phyloP scores from a whole-genome alignment of 2,329 filamentous ascomycete species.

The Apiospora rasikravindrae region DNA sequence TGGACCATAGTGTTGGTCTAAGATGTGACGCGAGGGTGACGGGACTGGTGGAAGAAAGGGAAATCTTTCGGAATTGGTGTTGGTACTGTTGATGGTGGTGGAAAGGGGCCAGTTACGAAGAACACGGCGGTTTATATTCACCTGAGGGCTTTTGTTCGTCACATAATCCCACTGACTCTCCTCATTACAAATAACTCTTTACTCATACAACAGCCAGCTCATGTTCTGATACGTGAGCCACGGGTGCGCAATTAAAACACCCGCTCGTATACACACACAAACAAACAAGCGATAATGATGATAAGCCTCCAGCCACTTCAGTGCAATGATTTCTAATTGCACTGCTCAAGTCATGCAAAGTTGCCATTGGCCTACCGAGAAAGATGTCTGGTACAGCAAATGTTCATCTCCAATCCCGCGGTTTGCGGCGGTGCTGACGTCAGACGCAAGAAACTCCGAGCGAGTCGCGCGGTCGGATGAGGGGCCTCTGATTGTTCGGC shows the following conservation, averaged over 20 bases:
- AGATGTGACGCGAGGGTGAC: not conserved
- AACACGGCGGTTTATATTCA: not conserved
- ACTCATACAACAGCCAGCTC: not conserved
- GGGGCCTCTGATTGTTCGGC: not conserved
- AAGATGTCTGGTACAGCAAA: not conserved
- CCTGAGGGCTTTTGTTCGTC: not conserved
- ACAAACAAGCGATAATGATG: not conserved
- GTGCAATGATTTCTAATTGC: not conserved
- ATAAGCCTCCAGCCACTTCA: not conserved
- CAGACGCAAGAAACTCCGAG: not conserved
- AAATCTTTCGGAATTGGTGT: not conserved
- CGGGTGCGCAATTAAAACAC: not conserved
- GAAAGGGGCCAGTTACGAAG: not conserved
- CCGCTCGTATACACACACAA: not conserved
- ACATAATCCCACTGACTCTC: not conserved
- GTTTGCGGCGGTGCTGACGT: not conserved
- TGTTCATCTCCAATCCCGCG: not conserved
- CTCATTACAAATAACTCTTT: not conserved
- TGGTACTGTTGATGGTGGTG: not conserved
- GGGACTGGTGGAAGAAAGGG: not conserved
- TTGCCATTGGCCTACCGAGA: not conserved
- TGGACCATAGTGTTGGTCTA: not conserved
- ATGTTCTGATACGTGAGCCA: not conserved
- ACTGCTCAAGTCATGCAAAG: not conserved
- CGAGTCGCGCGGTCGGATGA: not conserved